Percentiles rank a stretch among this genome's conserved stretches.
These are phyloP conservation scores for Candida freyschussii DNA, from an alignment of 1,139 yeast species.

Conservation along the genomic window DNA sequence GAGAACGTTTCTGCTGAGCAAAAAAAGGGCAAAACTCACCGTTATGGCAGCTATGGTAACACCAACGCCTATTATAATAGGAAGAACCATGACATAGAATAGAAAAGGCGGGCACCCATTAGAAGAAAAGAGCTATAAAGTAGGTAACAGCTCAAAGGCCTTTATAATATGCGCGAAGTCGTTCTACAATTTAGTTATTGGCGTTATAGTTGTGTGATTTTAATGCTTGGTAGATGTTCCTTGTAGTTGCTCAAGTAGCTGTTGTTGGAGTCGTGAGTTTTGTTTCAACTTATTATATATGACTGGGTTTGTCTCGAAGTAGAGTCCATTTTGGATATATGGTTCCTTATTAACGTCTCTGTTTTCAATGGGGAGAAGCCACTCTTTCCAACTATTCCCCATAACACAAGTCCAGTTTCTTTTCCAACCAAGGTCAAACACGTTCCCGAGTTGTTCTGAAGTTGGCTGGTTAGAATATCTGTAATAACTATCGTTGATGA, in stretches of 20 bases:
- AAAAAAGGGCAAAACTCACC: conserved; percentile 27
- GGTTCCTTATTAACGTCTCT: conserved; percentile 25
- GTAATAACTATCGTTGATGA: conserved; percentile 36
- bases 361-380: conserved; percentile 62
- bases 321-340: conserved; percentile 43
- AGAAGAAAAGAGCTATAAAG: too few relatives aligned
- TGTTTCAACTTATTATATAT: conserved; percentile 39
- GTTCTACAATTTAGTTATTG: too few relatives aligned
- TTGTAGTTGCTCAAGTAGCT: conserved; percentile 45
- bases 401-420: conserved; percentile 64
- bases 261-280: conserved; percentile 42
- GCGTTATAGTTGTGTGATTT: too few relatives aligned
- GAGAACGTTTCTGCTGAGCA: too few relatives aligned
- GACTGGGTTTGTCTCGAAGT: conserved; percentile 43
- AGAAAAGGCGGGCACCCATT: too few relatives aligned
- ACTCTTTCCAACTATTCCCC: conserved; percentile 61
- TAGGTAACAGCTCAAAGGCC: too few relatives aligned
- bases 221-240: too few relatives aligned
- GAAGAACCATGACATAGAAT: conserved; percentile 36
- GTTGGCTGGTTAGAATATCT: conserved; percentile 36
- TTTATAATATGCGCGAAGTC: too few relatives aligned
- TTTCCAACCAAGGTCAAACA: conserved; percentile 65
- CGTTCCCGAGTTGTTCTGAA: conserved; percentile 47
- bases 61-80: conserved; percentile 54
- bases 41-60: conserved; percentile 51